Conservation (phyloP, 176 grass and related monocot species). For the Ensete ventricosum region DNA sequence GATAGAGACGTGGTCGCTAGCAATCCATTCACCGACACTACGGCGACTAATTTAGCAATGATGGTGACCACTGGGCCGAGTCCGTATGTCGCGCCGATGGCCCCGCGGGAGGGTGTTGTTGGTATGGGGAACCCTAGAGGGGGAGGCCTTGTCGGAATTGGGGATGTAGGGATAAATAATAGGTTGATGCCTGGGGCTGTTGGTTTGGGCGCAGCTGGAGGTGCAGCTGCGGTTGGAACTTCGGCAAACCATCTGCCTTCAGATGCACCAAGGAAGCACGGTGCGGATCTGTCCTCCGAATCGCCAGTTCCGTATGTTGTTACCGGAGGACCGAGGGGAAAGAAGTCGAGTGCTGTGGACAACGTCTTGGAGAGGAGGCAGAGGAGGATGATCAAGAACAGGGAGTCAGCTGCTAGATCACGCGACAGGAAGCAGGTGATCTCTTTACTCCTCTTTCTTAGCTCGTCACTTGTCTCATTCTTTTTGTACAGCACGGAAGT, state of each 20-base stretch:
- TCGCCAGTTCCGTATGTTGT: slow-evolving; percentile 48
- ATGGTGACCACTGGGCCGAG: background rate
- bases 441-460: background rate
- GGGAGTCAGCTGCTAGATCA: slow-evolving; percentile 1
- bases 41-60: slow-evolving; percentile 4
- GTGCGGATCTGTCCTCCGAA: slow-evolving; percentile 42
- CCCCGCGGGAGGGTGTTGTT: background rate
- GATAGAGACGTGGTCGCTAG: background rate
- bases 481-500: background rate
- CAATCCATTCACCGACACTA: slow-evolving; percentile 23
- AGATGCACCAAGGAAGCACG: slow-evolving; percentile 38
- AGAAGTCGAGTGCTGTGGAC: slow-evolving; percentile 45
- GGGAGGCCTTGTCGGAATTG: slow-evolving; percentile 31
- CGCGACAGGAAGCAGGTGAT: background rate
- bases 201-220: slow-evolving; percentile 26
- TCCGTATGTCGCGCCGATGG: background rate
- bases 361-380: slow-evolving; percentile 30
- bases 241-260: slow-evolving; percentile 13
- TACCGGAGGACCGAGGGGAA: slow-evolving; percentile 41
- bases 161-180: slow-evolving; percentile 27
- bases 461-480: background rate
- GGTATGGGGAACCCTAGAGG: slow-evolving; percentile 3
- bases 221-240: slow-evolving; percentile 18
- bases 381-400: slow-evolving; percentile 11
- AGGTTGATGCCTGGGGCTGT: slow-evolving; percentile 32